Base-by-base conservation (phyloP, 2,329 filamentous ascomycete species). In the Ophiostoma pallidulum region DNA sequence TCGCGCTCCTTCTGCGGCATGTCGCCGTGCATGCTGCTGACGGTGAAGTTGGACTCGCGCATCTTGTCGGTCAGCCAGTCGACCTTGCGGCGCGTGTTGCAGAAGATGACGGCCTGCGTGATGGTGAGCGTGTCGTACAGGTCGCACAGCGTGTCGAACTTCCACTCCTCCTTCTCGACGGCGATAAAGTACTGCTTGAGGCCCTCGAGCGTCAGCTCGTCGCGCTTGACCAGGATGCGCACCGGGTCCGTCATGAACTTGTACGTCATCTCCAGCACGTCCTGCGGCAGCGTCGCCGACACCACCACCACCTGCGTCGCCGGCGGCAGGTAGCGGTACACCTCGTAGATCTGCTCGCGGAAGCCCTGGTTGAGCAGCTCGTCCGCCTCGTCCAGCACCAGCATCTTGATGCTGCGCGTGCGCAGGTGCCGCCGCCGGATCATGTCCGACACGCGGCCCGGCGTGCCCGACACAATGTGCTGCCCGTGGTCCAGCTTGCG, bases 181-280 rank as follows among this genome's bases (percentile, higher is more conserved):
- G 92, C 92, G 60, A 98, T 97, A 65, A 96, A 98, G 74, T 96
- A 98, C 66, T 98, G 92, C 73, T 97, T 97, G 44, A 98, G 75
- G 49, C 92, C 92, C 70, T 97, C 92, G 43, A 98, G 80, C 2
- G 92, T 98, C 73, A 98, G 72, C 66, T 98, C 92, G 67, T 97
- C 92, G 82, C 90, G 90, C 80, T 97, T 96, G 65, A 97, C 91
- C 22, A 97, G 77, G 61, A 97, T 94, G 56, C 91, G 85, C 39
- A 96, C 91, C 1, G 91, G 91, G 60, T 97, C 91, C 22, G 88
- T 95, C 92, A 98, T 98, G 77, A 98, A 98, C 68, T 97, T 97
- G 57, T 91, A 97, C 28, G 92, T 98, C 86, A 98, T 95, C 67
- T 97, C 91, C 45, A 98, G 79, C 18, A 98, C 92, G 62, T 98